phyloP scores from a whole-genome alignment of 1,284 basidiomycete species.

The Cryptococcus floricola region DNA sequence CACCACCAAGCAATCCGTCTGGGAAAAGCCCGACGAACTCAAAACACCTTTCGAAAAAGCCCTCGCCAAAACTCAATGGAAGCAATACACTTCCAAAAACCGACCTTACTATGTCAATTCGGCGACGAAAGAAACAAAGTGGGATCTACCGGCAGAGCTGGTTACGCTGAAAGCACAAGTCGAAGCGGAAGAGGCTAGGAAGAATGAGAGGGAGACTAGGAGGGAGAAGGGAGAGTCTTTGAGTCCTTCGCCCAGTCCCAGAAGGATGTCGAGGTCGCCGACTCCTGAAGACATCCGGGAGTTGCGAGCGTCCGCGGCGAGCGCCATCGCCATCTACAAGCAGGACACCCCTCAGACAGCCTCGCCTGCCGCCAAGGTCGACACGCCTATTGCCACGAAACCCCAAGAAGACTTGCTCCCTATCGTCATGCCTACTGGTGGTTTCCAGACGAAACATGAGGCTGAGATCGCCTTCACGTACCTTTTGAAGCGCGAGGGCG shows the following conservation, averaged over 20 bases:
- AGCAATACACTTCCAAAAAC: slow-evolving; percentile 83
- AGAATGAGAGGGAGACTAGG: slow-evolving; percentile 5
- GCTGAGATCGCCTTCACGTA: slow-evolving; percentile 92
- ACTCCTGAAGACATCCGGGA: slow-evolving; percentile 19
- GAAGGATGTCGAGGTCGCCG: slow-evolving; percentile 18
- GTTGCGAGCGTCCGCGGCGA: slow-evolving; percentile 12
- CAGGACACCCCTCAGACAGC: neutral
- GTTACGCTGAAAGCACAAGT: slow-evolving; percentile 73
- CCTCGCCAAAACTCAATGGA: slow-evolving; percentile 82
- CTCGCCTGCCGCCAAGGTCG: slow-evolving; percentile 3
- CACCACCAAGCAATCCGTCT: slow-evolving; percentile 49
- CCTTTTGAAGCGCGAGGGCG: slow-evolving; percentile 78
- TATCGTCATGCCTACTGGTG: slow-evolving; percentile 74
- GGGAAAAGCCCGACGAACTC: slow-evolving; percentile 51
- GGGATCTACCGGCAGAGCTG: slow-evolving; percentile 90
- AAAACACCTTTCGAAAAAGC: slow-evolving; percentile 80
- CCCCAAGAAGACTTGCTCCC: slow-evolving; percentile 14
- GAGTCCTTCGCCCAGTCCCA: slow-evolving; percentile 14
- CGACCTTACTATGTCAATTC: slow-evolving; percentile 88
- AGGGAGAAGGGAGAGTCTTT: neutral
- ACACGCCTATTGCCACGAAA: slow-evolving; percentile 4
- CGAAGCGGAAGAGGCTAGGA: slow-evolving; percentile 61
- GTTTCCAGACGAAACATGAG: slow-evolving; percentile 78
- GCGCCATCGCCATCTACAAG: slow-evolving; percentile 18
- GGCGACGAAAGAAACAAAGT: slow-evolving; percentile 54